Conservation (phyloP, 1,139 yeast genomes). For the Kurtzmaniella natalensis region DNA sequence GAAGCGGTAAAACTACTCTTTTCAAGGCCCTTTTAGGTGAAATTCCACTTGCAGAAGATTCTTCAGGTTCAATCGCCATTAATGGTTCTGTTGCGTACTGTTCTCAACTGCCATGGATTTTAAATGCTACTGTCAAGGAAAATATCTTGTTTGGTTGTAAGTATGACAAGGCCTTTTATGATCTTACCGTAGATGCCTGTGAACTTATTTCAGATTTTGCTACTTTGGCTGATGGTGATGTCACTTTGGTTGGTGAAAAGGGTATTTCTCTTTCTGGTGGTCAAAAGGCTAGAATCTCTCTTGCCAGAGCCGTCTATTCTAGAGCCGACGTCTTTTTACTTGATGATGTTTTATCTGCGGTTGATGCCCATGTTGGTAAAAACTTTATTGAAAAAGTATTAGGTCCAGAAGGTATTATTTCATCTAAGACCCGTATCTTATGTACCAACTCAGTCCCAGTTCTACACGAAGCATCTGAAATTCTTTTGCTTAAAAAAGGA, state of each 20-base stretch:
- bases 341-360: slow-evolving; percentile 25
- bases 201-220: slow-evolving; percentile 22
- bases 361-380: slow-evolving; percentile 25
- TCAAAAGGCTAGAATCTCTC: slow-evolving; percentile 27
- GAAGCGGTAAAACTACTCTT: slow-evolving; percentile 25
- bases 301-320: slow-evolving; percentile 29
- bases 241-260: slow-evolving; percentile 28
- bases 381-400: slow-evolving; percentile 19
- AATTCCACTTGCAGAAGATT: slow-evolving; percentile 11
- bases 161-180: slow-evolving; percentile 19
- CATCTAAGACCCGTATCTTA: slow-evolving; percentile 22
- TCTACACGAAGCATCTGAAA: slow-evolving; percentile 21
- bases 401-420: slow-evolving; percentile 20
- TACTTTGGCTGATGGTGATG: slow-evolving; percentile 26
- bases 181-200: slow-evolving; percentile 23
- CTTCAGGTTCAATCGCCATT: slow-evolving; percentile 10
- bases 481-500: slow-evolving; percentile 20
- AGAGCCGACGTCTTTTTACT: slow-evolving; percentile 25
- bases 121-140: slow-evolving; percentile 26
- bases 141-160: slow-evolving; percentile 30
- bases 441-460: slow-evolving; percentile 27
- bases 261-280: slow-evolving; percentile 31
- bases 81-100: slow-evolving; percentile 24
- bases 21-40: slow-evolving; percentile 23
- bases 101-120: slow-evolving; percentile 28